These are phyloP conservation scores for Thraustochytrium striatum DNA, from an alignment of 352 stramenopile species.

Conservation along the genomic window DNA sequence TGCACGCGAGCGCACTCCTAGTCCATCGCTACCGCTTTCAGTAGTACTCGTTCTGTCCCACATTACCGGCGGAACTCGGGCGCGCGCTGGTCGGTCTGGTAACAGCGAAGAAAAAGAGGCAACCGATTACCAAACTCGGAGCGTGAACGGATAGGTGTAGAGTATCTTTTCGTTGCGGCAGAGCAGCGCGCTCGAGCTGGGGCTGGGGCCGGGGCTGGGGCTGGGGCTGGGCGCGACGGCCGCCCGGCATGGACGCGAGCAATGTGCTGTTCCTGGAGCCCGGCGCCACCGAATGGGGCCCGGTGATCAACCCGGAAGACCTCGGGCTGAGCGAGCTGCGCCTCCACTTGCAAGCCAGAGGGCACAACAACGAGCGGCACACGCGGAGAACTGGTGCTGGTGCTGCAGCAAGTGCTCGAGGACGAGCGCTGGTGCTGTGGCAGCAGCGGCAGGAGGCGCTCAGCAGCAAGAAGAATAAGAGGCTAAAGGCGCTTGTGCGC, in stretches of 20 bases:
- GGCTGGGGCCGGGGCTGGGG: no score
- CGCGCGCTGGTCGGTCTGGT: no score
- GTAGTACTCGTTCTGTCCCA: no score
- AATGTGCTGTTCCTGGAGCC: conserved; percentile 45
- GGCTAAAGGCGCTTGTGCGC: neutral
- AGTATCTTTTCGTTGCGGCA: neutral
- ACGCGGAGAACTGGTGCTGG: conserved; percentile 23
- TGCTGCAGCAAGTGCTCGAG: conserved; percentile 8
- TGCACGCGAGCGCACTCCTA: no score
- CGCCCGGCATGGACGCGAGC: neutral
- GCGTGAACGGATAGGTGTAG: no score
- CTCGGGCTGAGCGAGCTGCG: conserved; percentile 31
- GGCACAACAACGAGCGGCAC: conserved; percentile 15
- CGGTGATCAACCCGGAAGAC: neutral
- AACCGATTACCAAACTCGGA: no score
- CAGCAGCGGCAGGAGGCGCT: neutral
- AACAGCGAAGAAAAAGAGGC: no score
- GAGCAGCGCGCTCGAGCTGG: no score
- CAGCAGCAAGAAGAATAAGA: conserved; percentile 1
- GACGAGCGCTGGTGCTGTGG: conserved; percentile 16
- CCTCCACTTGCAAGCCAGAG: conserved; percentile 36
- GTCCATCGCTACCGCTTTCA: no score
- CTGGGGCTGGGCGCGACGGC: no score
- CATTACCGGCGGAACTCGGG: no score
- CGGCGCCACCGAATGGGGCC: conserved; percentile 8